Base-by-base conservation (phyloP, 306 rosid genomes). In the Fragaria nilgerrensis region DNA sequence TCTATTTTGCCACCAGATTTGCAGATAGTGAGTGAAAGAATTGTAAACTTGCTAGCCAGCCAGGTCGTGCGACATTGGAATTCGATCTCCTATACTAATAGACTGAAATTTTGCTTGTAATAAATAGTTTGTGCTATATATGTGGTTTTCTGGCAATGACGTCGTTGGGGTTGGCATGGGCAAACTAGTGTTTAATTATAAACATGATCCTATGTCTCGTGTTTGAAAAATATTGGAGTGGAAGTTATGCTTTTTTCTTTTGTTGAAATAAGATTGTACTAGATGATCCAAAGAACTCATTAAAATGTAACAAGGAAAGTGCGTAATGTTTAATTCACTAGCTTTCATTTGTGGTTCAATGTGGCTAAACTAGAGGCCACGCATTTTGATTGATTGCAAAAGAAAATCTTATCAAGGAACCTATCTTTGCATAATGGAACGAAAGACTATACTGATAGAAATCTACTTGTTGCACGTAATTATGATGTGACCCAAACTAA, bases 1-100 rank as follows among this genome's bases (percentile, higher is more conserved):
- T 43, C 10, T 29, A n/a, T 17, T 39, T 44, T 7, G 15, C 34
- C 41, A 56, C 34, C 67, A 84, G 87, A 65, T 84, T 75, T 67
- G 85, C 79, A 3, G 85, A 81, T 56, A 53, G 72, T 5, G 76
- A 75, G 67, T 66, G 49, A 61, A 75, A 19, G 25, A 12, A 70
- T 49, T 29, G 3, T 16, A 15, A 44, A 34, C 5, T 32, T 32
- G 36, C 36, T 32, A 32, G 36, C 13, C 16, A 32, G 34, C 29
- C 34, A 15, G 20, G 67, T n/a, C 13, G 58, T 20, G 61, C 12
- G 9, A 19, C n/a, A 11, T 7, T 7, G 5, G 9, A 19, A 19
- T 19, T 41, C 44, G 44, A 41, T 19, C 48, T 58, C 39, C 52
- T 70, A 27, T 49, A 49, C 7, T 14, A 49, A 5, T 20, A 53